Evolutionary conservation across 2,329 filamentous ascomycete genomes (phyloP).

Genomic region (Calonectria pteridis): DNA sequence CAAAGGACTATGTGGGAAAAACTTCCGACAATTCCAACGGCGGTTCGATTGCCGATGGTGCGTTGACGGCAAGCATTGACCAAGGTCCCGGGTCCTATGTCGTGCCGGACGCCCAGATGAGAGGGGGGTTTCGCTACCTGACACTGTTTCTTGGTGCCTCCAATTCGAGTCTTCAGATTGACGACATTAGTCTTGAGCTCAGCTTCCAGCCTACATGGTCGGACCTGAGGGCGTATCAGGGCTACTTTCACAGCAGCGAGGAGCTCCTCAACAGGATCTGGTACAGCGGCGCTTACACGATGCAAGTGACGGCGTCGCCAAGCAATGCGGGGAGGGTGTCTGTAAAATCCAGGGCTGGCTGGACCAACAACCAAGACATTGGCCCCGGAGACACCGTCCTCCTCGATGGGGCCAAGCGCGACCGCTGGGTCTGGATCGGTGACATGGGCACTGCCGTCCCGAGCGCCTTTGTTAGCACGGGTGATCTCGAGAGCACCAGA

Average conservation of each 20-base stretch:
- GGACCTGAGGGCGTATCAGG: constrained; percentile 63
- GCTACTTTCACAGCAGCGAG: constrained; percentile 65
- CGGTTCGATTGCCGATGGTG: not conserved
- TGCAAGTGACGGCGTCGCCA: not conserved
- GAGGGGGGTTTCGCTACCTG: constrained; percentile 1
- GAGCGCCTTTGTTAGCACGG: constrained; percentile 65
- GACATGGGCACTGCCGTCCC: constrained; percentile 71
- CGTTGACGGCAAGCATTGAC: not conserved
- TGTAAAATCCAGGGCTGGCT: not conserved
- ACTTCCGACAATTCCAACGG: not conserved
- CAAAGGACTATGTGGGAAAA: not conserved
- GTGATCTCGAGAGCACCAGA: constrained; percentile 62
- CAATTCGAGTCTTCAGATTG: not conserved
- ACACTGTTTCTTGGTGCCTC: not conserved
- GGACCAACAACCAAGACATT: constrained; percentile 42
- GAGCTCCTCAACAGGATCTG: constrained; percentile 58
- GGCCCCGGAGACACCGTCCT: constrained; percentile 40
- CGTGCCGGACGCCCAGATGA: not conserved
- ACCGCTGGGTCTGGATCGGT: constrained; percentile 71
- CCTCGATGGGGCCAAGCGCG: constrained; percentile 69
- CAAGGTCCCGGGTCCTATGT: not conserved
- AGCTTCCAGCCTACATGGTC: constrained; percentile 58
- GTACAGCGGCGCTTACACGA: constrained; percentile 1
- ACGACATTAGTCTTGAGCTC: constrained; percentile 45
- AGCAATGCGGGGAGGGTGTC: not conserved